phyloP scores from a whole-genome alignment of 345 rosid species.

The Eucalyptus cloeziana region DNA sequence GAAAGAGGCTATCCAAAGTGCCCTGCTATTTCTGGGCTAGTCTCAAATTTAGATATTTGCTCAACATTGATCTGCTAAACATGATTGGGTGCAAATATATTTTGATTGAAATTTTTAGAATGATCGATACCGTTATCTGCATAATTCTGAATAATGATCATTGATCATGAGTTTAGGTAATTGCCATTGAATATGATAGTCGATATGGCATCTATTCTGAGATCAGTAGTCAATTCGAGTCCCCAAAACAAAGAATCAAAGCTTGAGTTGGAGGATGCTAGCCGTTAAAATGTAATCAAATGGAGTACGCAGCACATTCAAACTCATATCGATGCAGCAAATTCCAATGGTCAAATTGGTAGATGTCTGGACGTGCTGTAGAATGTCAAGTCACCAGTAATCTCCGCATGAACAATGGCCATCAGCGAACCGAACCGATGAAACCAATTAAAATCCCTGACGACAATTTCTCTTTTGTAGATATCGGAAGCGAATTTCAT shows the following conservation, averaged over 20 bases:
- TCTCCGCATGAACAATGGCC: constrained; percentile 21
- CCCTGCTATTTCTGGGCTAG: not conserved
- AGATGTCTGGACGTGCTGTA: not conserved
- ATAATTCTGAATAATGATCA: not conserved
- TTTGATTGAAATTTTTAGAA: not conserved
- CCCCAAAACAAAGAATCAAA: not conserved
- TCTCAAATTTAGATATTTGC: not conserved
- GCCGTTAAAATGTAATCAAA: not conserved
- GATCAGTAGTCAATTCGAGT: not conserved
- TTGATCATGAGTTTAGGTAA: not conserved
- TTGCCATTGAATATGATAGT: not conserved
- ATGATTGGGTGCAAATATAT: not conserved
- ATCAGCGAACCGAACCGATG: constrained; percentile 1
- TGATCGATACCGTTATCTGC: not conserved
- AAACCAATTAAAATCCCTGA: constrained; percentile 17
- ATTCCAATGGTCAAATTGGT: not conserved
- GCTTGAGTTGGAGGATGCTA: not conserved
- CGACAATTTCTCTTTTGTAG: constrained; percentile 6
- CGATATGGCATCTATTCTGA: not conserved
- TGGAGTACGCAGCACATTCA: not conserved
- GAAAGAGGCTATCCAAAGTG: not conserved
- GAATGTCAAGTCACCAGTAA: constrained; percentile 4
- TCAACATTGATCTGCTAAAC: not conserved
- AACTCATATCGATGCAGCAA: accelerated
- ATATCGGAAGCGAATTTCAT: constrained; percentile 24